These are phyloP conservation scores for Chrysoporthe austroafricana DNA, from an alignment of 2,329 filamentous ascomycete genomes.

Conservation along the genomic window DNA sequence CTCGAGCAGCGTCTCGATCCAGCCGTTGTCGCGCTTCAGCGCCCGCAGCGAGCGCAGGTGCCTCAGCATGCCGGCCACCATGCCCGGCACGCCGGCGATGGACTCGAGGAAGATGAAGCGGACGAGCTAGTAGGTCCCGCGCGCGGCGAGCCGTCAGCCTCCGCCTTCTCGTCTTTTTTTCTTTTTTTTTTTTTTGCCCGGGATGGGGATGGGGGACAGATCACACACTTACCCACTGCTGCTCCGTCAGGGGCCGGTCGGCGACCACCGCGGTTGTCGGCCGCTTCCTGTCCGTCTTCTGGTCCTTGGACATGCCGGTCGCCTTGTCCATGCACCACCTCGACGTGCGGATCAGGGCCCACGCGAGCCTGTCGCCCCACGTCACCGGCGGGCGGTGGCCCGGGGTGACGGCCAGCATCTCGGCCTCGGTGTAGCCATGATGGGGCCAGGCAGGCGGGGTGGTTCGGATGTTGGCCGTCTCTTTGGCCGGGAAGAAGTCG, in stretches of 20 bases:
- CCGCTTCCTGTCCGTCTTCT: slow-evolving; percentile 64
- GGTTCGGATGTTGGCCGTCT: slow-evolving; percentile 63
- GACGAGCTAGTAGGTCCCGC: slow-evolving; percentile 55
- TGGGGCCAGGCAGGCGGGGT: slow-evolving; percentile 72
- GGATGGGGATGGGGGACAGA: not conserved
- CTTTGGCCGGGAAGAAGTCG: slow-evolving; percentile 66
- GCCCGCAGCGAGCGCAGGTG: slow-evolving; percentile 83
- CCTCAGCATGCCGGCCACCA: slow-evolving; percentile 93
- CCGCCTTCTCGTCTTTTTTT: not conserved
- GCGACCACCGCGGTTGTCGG: slow-evolving; percentile 59
- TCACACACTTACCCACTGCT: slow-evolving; percentile 69
- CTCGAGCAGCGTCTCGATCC: slow-evolving; percentile 90
- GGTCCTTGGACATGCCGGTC: slow-evolving; percentile 74
- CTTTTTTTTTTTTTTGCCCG: no score
- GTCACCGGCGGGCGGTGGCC: slow-evolving; percentile 77
- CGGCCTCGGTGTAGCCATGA: slow-evolving; percentile 73
- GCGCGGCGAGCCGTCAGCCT: not conserved
- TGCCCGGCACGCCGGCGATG: slow-evolving; percentile 92
- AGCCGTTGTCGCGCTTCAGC: slow-evolving; percentile 93
- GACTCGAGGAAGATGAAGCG: slow-evolving; percentile 93
- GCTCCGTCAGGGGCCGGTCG: slow-evolving; percentile 71
- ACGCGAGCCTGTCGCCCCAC: slow-evolving; percentile 77
- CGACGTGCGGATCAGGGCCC: slow-evolving; percentile 74
- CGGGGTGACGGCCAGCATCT: slow-evolving; percentile 75
- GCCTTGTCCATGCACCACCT: slow-evolving; percentile 81